Conservation (phyloP, 257 asterid genomes). For the Petunia secreta region DNA sequence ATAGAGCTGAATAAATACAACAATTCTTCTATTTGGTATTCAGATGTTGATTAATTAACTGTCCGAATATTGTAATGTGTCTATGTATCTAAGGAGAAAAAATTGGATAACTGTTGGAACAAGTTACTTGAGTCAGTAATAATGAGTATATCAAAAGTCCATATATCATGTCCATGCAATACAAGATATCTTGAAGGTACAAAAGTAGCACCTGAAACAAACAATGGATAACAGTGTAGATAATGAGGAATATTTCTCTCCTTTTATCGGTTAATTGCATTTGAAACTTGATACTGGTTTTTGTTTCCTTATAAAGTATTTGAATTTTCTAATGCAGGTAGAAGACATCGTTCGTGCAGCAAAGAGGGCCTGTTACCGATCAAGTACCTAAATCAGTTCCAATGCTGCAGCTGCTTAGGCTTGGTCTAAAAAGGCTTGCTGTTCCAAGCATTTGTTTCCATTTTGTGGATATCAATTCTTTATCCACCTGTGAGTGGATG, state of each 20-base stretch:
- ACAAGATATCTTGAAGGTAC: background rate
- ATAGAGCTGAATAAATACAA: conserved; percentile 2
- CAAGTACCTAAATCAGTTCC: conserved; percentile 31
- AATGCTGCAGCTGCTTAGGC: conserved; percentile 31
- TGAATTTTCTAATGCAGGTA: conserved; percentile 25
- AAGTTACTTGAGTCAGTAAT: background rate
- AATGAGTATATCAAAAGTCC: background rate
- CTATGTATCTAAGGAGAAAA: background rate
- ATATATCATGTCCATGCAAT: background rate
- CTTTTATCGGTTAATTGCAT: background rate
- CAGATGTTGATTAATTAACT: background rate
- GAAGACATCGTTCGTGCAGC: conserved; percentile 47
- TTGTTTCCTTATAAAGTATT: background rate
- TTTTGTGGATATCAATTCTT: conserved; percentile 28
- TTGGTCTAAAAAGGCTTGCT: conserved; percentile 18
- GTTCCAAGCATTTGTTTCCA: background rate
- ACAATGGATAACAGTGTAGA: background rate
- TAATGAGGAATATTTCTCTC: background rate
- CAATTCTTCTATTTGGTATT: background rate
- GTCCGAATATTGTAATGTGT: background rate
- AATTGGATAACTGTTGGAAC: background rate
- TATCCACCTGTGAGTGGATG: conserved; percentile 22
- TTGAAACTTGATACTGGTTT: background rate
- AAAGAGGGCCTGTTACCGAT: conserved; percentile 40
- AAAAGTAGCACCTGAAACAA: background rate